These are phyloP conservation scores for Emergomyces africanus DNA, from an alignment of 2,329 filamentous ascomycete species.

Conservation along the genomic window DNA sequence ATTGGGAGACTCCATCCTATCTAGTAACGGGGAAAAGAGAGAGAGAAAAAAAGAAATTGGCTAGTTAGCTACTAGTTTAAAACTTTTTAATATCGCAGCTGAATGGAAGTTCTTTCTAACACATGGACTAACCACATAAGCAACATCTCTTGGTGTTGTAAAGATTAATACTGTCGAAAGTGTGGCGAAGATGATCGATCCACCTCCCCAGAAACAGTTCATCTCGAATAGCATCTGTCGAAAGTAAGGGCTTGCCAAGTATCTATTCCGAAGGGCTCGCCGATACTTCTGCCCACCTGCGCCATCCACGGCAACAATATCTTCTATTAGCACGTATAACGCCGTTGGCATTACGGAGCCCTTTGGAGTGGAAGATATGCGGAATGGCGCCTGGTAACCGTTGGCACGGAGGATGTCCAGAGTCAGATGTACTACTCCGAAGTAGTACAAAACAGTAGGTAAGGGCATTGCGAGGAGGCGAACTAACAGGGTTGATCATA, in stretches of 20 bases:
- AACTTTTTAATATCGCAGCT: too few relatives aligned
- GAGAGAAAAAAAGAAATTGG: background rate
- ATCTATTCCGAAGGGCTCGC: constrained; percentile 38
- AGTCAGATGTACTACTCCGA: constrained; percentile 28
- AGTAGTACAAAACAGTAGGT: constrained; percentile 35
- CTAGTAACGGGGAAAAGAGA: constrained; percentile 9
- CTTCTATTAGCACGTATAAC: constrained; percentile 53
- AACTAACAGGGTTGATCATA: constrained; percentile 15
- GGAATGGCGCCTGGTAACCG: constrained; percentile 43
- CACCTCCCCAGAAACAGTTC: constrained; percentile 46
- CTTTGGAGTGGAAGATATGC: constrained; percentile 51
- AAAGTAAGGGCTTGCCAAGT: constrained; percentile 42
- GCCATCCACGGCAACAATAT: constrained; percentile 55
- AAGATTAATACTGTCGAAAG: constrained; percentile 38
- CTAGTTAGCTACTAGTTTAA: background rate
- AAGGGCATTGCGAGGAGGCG: constrained; percentile 33
- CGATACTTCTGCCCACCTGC: constrained; percentile 44
- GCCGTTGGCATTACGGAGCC: constrained; percentile 47
- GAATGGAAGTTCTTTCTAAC: background rate
- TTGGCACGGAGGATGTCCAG: constrained; percentile 30
- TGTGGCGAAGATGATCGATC: constrained; percentile 35
- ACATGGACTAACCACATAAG: constrained; percentile 30
- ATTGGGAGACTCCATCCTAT: constrained; percentile 33
- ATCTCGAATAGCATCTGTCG: constrained; percentile 41
- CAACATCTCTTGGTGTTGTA: constrained; percentile 35